Evolutionary conservation across 2,329 filamentous ascomycete species (phyloP).

Genomic region (Trichoderma gracile): DNA sequence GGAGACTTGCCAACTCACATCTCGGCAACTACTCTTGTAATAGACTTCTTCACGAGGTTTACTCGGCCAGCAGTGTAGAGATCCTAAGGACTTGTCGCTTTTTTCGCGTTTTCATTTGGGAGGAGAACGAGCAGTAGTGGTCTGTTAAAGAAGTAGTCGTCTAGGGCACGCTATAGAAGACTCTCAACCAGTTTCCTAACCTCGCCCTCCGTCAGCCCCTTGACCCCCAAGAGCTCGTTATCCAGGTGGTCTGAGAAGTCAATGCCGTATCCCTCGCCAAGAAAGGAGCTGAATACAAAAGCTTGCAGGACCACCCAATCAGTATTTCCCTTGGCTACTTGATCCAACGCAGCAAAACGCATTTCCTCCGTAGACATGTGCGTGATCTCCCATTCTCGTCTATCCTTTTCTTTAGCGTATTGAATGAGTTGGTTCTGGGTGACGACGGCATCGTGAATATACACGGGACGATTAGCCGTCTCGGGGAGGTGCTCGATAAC

Average conservation of each 20-base stretch:
- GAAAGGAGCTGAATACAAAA: background rate
- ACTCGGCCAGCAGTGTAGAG: constrained; percentile 26
- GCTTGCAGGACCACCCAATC: background rate
- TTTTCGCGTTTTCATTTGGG: rapidly evolving
- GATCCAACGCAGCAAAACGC: background rate
- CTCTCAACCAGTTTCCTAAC: background rate
- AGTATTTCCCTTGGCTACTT: background rate
- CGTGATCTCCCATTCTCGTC: background rate
- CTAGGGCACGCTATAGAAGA: background rate
- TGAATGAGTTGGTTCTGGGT: constrained; percentile 1
- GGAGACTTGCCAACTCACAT: constrained; percentile 45
- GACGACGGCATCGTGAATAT: constrained; percentile 2
- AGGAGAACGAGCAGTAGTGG: background rate
- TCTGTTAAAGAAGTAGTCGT: background rate
- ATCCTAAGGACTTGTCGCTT: background rate
- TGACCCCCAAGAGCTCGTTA: background rate
- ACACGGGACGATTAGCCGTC: constrained; percentile 5
- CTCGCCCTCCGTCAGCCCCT: background rate
- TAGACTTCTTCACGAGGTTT: constrained; percentile 47
- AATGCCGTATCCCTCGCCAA: background rate
- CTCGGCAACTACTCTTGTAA: constrained; percentile 46
- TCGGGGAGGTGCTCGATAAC: background rate
- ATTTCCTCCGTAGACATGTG: constrained; percentile 2
- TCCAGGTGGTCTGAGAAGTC: background rate
- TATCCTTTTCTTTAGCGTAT: background rate